Conservation (phyloP, 2,329 filamentous ascomycete genomes). For the Aspergillus piperis region DNA sequence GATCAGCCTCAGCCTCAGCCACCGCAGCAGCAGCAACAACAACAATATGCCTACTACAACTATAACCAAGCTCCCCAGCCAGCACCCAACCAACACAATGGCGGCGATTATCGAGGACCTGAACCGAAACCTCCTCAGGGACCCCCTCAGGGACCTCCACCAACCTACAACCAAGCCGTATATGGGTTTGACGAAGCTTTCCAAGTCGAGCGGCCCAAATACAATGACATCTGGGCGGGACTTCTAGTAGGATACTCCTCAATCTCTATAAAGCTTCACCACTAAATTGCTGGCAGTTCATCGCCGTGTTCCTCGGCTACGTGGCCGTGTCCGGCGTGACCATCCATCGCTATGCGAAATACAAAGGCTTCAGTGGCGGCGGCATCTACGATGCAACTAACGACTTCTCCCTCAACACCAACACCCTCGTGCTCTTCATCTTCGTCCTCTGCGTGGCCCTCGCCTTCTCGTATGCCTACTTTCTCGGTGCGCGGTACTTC, state of each 20-base stretch:
- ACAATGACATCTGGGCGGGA: slow-evolving; percentile 87
- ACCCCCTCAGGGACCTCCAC: slow-evolving; percentile 24
- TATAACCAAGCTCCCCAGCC: slow-evolving; percentile 17
- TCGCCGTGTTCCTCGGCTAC: slow-evolving; percentile 71
- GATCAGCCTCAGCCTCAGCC: slow-evolving; percentile 20
- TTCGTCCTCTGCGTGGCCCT: slow-evolving; percentile 75
- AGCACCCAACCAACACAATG: slow-evolving; percentile 23
- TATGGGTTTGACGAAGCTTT: slow-evolving; percentile 76
- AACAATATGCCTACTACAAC: slow-evolving; percentile 18
- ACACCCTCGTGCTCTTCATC: slow-evolving; percentile 81
- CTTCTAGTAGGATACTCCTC: slow-evolving; percentile 60
- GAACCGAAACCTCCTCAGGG: slow-evolving; percentile 26
- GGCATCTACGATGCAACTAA: slow-evolving; percentile 73
- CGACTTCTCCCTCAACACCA: slow-evolving; percentile 71
- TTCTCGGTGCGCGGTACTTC: slow-evolving; percentile 72
- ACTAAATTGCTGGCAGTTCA: slow-evolving; percentile 52
- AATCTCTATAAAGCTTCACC: slow-evolving; percentile 1
- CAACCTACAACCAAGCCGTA: slow-evolving; percentile 34
- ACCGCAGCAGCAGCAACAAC: slow-evolving; percentile 22
- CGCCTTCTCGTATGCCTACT: slow-evolving; percentile 74
- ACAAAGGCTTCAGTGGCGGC: slow-evolving; percentile 64
- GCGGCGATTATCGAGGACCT: slow-evolving; percentile 11
- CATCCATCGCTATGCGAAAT: slow-evolving; percentile 71
- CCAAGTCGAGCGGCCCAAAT: slow-evolving; percentile 80
- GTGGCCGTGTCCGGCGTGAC: slow-evolving; percentile 73